Conservation (phyloP, 257 asterid species). For the Jaltomata sinuosa region DNA sequence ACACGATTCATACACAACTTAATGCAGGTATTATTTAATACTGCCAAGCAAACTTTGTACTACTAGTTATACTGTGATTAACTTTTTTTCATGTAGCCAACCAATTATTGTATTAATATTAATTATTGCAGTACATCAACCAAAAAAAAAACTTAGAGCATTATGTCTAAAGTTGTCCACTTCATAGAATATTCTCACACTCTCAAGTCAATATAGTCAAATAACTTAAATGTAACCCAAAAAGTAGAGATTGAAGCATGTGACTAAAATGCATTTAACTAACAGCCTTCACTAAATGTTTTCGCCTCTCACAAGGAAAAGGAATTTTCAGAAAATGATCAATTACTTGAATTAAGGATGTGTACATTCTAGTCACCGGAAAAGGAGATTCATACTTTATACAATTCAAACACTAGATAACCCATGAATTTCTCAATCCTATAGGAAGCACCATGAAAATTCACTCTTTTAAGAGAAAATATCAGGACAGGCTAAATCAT, state of each 20-base stretch:
- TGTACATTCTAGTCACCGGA: not conserved
- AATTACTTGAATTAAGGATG: not conserved
- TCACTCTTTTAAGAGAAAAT: not conserved
- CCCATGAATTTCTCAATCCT: not conserved
- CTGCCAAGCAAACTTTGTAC: not conserved
- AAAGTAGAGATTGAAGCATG: not conserved
- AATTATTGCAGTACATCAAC: not conserved
- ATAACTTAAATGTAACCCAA: not conserved
- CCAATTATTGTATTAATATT: not conserved
- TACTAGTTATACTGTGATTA: not conserved
- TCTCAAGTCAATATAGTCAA: not conserved
- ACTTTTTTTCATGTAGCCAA: not conserved
- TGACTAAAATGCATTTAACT: not conserved
- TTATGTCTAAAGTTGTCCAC: not conserved
- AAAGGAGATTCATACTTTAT: not conserved
- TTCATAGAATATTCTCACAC: not conserved
- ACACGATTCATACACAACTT: not conserved
- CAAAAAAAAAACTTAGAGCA: not conserved
- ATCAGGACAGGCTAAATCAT: not conserved
- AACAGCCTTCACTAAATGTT: not conserved
- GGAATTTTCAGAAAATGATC: not conserved
- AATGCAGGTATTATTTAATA: not conserved
- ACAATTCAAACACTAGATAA: not conserved
- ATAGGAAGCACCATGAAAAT: not conserved
- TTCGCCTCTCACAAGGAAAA: not conserved